Evolutionary conservation across 2,329 filamentous ascomycete species (phyloP), one percentile per base, ranked within the genome.

Genomic region (Paecilomyces dactylethromorphus): DNA sequence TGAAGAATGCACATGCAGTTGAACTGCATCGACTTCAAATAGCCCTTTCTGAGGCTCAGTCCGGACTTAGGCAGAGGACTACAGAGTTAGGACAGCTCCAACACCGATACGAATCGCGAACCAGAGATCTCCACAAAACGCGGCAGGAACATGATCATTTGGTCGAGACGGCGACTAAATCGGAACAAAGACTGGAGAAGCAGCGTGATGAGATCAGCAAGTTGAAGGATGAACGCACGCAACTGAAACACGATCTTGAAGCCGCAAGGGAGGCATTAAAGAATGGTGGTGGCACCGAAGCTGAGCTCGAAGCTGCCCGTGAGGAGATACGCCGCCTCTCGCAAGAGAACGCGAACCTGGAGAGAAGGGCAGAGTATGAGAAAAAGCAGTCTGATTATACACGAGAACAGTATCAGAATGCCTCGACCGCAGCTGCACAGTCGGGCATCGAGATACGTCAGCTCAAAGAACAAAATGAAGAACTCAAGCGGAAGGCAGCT

Each of bases 351-450:
- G 65, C 66, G 10, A 65, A 64, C 21, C 64, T 78, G 15, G 68
- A 74, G 58, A 70, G 70, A 51, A 74, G 72, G 53, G 68, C 75
- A 1, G 73, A 78, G 11, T 77, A 74, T 55, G 76, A 74, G 54
- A 70, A 68, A 51, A 74, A 74, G 10, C 77, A 79, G 60, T 71
- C 76, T 7, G 78, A 79, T 53, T 79, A 79, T 60, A 77, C 73
- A 5, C 73, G 77, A 45, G 69, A 74, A 59, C 77, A 79, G 63
- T 80, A 80, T 56, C 78, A 80, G 60, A 76, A 71, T 31, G 78
- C 77, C 11, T 80, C 78, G 6, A 77, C 67, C 5, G 69, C 70
- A 8, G 78, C 77, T 0, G 76, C 75, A 21, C 76, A 78, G 53
- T 70, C 75, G 7, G 71, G 68, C 6, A 72, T 67, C 51, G 74